phyloP scores from a whole-genome alignment of 148 eudicot species.

The Nepenthes gracilis region DNA sequence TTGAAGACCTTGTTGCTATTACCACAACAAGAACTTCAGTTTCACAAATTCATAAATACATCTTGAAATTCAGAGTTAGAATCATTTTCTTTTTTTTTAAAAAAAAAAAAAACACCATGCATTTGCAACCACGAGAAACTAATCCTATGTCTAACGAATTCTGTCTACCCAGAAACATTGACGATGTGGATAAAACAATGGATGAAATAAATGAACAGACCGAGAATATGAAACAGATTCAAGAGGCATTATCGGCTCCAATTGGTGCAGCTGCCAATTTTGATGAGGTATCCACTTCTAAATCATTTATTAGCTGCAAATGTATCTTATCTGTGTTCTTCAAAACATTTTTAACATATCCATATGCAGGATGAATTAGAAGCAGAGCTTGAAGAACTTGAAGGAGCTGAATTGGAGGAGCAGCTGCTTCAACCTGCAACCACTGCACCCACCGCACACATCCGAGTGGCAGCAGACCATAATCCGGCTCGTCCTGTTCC shows the following conservation, averaged over 20 bases:
- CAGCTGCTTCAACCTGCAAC: conserved; percentile 17
- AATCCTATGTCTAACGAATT: too few species aligned
- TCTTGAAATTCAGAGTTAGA: too few species aligned
- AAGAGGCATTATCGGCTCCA: conserved; percentile 25
- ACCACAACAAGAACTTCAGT: too few species aligned
- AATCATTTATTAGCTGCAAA: not conserved
- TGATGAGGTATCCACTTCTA: conserved; percentile 13
- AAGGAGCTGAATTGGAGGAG: conserved; percentile 17
- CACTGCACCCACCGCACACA: conserved; percentile 19
- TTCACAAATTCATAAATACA: too few species aligned
- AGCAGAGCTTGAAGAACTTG: conserved; percentile 20
- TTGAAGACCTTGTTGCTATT: too few species aligned
- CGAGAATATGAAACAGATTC: conserved; percentile 27
- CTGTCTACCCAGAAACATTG: not conserved
- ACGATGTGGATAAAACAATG: conserved; percentile 27
- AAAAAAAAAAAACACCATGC: not conserved
- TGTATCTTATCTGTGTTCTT: not conserved
- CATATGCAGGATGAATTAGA: conserved; percentile 19
- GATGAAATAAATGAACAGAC: conserved; percentile 29
- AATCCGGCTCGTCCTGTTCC: conserved; percentile 36
- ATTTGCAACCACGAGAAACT: not conserved
- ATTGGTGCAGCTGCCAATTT: conserved; percentile 24
- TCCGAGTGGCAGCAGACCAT: conserved; percentile 25
- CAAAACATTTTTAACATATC: not conserved
- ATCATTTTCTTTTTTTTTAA: not conserved